These are phyloP conservation scores for Colletotrichum sp. DNA, from an alignment of 2,329 filamentous ascomycete genomes.

Conservation along the genomic window DNA sequence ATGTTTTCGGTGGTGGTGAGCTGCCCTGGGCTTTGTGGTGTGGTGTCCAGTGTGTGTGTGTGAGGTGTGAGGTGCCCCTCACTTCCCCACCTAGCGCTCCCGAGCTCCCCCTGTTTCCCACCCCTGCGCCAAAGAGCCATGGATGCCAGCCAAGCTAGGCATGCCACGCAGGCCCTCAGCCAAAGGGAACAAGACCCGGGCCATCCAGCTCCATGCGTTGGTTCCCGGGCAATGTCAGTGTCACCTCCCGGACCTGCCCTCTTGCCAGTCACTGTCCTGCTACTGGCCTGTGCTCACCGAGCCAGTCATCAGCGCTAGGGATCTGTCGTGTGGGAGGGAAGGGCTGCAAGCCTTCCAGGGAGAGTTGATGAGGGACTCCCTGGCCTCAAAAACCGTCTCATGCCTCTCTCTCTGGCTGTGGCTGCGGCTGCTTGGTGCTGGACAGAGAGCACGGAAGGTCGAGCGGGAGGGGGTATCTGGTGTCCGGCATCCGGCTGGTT, in stretches of 20 bases:
- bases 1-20: neutral
- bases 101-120: neutral
- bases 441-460: neutral
- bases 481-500: neutral
- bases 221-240: neutral
- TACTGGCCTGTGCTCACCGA: slow-evolving; percentile 2
- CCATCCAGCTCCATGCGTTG: neutral
- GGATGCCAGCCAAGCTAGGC: neutral
- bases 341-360: neutral
- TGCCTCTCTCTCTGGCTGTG: neutral
- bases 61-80: neutral
- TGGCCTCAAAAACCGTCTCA: neutral
- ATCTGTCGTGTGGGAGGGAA: neutral
- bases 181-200: neutral
- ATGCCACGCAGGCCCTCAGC: neutral
- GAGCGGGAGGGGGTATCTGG: neutral
- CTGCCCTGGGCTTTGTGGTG: neutral
- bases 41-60: neutral
- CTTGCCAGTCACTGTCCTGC: neutral
- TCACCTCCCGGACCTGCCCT: neutral
- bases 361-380: neutral
- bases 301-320: neutral
- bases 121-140: neutral
- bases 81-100: slow-evolving; percentile 8
- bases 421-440: neutral